phyloP scores from a whole-genome alignment of 2,329 filamentous ascomycete genomes.

The Beauveria sp. region DNA sequence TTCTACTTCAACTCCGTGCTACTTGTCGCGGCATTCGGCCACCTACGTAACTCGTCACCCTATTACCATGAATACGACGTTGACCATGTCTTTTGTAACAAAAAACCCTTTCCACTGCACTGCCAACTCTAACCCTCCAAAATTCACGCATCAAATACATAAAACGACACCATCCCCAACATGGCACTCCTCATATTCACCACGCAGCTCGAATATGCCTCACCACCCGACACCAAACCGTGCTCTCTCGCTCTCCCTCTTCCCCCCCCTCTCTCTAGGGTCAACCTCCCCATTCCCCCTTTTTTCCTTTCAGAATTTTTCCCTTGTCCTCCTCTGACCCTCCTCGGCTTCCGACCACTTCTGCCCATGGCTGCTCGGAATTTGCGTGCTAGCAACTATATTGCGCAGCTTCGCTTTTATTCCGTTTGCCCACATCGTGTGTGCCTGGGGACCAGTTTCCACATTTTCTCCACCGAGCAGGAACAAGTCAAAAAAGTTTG shows the following conservation, averaged over 20 bases:
- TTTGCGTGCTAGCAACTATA: not conserved
- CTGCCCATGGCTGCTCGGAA: not conserved
- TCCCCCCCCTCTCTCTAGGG: not conserved
- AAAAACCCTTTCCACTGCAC: too few species aligned
- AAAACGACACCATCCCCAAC: not conserved
- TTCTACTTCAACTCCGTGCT: not conserved
- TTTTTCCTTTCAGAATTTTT: not conserved
- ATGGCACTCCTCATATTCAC: not conserved
- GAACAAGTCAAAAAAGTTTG: not conserved
- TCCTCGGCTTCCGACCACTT: not conserved
- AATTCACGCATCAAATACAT: not conserved
- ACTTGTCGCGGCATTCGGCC: not conserved
- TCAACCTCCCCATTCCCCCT: slow-evolving; percentile 3
- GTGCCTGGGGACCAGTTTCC: not conserved
- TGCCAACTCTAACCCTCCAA: not conserved
- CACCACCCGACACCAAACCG: not conserved
- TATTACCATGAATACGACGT: not conserved
- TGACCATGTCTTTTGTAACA: too few species aligned
- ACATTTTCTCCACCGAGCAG: not conserved
- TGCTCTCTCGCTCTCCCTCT: not conserved
- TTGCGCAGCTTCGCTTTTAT: too few species aligned
- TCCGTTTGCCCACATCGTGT: too few species aligned
- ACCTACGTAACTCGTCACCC: not conserved
- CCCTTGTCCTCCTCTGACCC: not conserved
- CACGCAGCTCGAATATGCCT: not conserved